Conservation (phyloP, 2,329 filamentous ascomycete genomes). For the Monosporascus sp. region DNA sequence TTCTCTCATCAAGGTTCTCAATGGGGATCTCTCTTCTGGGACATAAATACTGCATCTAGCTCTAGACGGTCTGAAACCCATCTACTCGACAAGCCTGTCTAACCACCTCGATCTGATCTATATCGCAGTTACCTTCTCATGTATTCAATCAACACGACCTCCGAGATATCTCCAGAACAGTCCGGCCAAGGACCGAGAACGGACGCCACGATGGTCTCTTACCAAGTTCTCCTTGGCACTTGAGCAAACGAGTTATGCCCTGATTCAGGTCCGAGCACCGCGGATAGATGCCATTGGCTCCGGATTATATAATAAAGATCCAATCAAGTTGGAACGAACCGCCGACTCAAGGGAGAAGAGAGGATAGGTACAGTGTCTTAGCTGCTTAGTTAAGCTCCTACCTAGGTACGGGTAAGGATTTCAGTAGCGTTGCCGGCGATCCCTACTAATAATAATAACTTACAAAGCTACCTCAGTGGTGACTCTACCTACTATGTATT, state of each 20-base stretch:
- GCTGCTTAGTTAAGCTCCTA: too few relatives aligned
- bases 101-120: neutral
- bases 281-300: too few relatives aligned
- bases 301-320: too few relatives aligned
- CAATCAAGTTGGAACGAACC: too few relatives aligned
- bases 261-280: too few relatives aligned
- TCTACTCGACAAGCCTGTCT: neutral
- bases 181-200: neutral
- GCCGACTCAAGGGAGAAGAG: too few relatives aligned
- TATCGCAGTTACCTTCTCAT: neutral
- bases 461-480: too few relatives aligned
- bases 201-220: neutral
- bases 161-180: neutral
- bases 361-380: too few relatives aligned
- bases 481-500: too few relatives aligned
- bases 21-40: neutral
- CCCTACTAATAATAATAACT: too few relatives aligned
- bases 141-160: neutral
- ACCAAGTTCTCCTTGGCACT: neutral
- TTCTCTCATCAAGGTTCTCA: neutral
- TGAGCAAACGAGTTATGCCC: neutral
- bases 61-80: neutral
- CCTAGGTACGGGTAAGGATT: too few relatives aligned
- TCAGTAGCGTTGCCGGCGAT: too few relatives aligned
- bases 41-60: neutral